Conservation (phyloP, 2,329 filamentous ascomycete genomes). For the Colletotrichum neosansevieriae region DNA sequence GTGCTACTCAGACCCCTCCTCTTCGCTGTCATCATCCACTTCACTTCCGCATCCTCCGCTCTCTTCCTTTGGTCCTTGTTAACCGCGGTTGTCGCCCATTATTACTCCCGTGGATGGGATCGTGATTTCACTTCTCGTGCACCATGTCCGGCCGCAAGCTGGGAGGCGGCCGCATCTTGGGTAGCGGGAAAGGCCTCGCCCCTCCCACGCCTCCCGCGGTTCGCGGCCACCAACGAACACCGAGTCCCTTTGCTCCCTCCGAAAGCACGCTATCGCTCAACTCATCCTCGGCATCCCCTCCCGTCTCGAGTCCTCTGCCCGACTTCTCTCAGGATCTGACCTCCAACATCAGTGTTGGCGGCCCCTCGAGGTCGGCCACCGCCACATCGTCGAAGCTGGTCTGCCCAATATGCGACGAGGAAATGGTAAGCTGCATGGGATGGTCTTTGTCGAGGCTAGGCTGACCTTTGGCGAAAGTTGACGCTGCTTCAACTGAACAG, state of each 20-base stretch:
- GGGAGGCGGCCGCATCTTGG: slow-evolving; percentile 91
- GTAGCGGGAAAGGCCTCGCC: slow-evolving; percentile 85
- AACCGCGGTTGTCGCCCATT: slow-evolving; percentile 7
- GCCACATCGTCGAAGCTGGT: slow-evolving; percentile 77
- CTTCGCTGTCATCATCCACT: not conserved
- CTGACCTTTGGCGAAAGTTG: slow-evolving; percentile 67
- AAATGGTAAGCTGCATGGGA: slow-evolving; percentile 77
- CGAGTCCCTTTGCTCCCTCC: slow-evolving; percentile 66
- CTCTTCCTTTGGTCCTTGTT: slow-evolving; percentile 11
- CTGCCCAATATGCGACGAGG: slow-evolving; percentile 98
- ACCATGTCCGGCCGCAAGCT: slow-evolving; percentile 87
- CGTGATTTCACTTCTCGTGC: slow-evolving; percentile 35
- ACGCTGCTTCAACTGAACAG: slow-evolving; percentile 93
- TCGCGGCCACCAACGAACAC: slow-evolving; percentile 55
- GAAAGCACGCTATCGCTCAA: slow-evolving; percentile 83
- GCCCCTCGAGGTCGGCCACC: slow-evolving; percentile 65
- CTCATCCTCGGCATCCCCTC: slow-evolving; percentile 76
- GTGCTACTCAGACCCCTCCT: slow-evolving; percentile 9
- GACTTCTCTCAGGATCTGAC: slow-evolving; percentile 82
- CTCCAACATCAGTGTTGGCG: slow-evolving; percentile 79
- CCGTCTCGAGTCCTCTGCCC: slow-evolving; percentile 71
- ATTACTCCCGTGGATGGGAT: slow-evolving; percentile 35
- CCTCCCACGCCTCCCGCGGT: slow-evolving; percentile 64
- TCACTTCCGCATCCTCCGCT: slow-evolving; percentile 2
- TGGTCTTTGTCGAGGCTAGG: not conserved